Evolutionary conservation across 2,329 filamentous ascomycete genomes (phyloP).

Genomic region (Aspergillus neoniger): DNA sequence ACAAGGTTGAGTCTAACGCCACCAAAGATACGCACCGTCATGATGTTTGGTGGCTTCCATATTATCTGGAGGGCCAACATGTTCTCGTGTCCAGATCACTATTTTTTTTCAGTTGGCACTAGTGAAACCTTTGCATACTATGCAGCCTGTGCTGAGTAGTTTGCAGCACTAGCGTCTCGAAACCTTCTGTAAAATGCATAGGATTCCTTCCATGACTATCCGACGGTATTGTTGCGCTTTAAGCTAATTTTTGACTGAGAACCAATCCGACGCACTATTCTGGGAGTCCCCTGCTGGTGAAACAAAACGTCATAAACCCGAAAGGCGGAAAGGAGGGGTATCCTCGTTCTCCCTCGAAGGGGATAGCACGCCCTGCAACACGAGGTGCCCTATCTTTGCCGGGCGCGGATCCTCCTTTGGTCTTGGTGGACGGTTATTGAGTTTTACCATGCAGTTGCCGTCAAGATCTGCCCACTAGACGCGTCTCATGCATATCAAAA

Average conservation of each 20-base stretch:
- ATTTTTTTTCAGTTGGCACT: not conserved
- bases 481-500: constrained; percentile 2
- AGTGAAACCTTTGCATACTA: not conserved
- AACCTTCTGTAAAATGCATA: not conserved
- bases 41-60: not conserved
- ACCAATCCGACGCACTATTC: not conserved
- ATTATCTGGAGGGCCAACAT: not conserved
- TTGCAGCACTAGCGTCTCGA: not conserved
- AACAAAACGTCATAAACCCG: not conserved
- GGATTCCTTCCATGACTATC: not conserved
- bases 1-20: not conserved
- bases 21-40: not conserved
- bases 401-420: not conserved
- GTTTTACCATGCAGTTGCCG: not conserved
- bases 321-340: not conserved
- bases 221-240: not conserved
- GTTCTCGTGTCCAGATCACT: constrained; percentile 5
- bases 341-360: not conserved
- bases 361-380: not conserved
- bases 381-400: not conserved
- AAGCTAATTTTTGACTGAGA: not conserved
- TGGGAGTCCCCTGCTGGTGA: not conserved
- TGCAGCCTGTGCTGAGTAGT: constrained; percentile 5
- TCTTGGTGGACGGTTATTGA: not conserved
- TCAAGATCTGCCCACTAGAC: not conserved